A percentile compares a stretch with the other conserved stretches of the same genome.
Evolutionary conservation across 1,284 basidiomycete species (phyloP).

Genomic region (Ustilago bromivora): DNA sequence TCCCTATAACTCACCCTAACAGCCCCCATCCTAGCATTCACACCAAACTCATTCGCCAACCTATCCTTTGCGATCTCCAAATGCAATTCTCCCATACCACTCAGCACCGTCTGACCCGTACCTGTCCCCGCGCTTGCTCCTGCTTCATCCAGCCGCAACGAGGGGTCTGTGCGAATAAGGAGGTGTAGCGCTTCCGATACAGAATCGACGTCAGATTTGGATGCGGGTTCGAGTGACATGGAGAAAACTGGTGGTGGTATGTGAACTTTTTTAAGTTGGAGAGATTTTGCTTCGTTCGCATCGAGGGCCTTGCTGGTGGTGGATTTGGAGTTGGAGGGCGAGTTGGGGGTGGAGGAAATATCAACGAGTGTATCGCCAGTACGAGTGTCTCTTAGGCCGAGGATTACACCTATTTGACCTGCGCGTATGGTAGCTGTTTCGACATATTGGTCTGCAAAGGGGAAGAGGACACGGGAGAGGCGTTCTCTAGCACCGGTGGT

Average conservation of each 20-base stretch:
- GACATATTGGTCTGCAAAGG: slow-evolving; percentile 82
- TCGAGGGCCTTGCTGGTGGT: slow-evolving; percentile 1
- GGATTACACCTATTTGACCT: slow-evolving; percentile 85
- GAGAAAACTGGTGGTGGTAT: slow-evolving; percentile 81
- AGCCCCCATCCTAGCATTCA: slow-evolving; percentile 80
- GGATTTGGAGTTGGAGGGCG: not conserved
- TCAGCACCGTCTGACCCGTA: slow-evolving; percentile 84
- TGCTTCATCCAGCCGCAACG: slow-evolving; percentile 75
- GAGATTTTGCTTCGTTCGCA: slow-evolving; percentile 25
- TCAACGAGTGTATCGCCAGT: slow-evolving; percentile 84
- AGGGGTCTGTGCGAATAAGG: slow-evolving; percentile 86
- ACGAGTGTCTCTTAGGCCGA: slow-evolving; percentile 83
- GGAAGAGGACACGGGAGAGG: slow-evolving; percentile 80
- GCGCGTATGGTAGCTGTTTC: slow-evolving; percentile 85
- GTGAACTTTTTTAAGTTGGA: slow-evolving; percentile 78
- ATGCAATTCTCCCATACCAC: slow-evolving; percentile 86
- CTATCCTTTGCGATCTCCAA: slow-evolving; percentile 86
- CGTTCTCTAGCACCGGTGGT: slow-evolving; percentile 80
- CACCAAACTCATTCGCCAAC: slow-evolving; percentile 82
- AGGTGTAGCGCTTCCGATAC: slow-evolving; percentile 81
- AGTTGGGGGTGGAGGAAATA: slow-evolving; percentile 12
- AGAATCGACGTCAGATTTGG: slow-evolving; percentile 76
- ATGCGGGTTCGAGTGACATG: slow-evolving; percentile 65
- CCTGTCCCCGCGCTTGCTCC: slow-evolving; percentile 22
- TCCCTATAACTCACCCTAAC: slow-evolving; percentile 85